Conservation (phyloP, 1,139 yeast species). For the Nakaseomyces nivariensis region DNA sequence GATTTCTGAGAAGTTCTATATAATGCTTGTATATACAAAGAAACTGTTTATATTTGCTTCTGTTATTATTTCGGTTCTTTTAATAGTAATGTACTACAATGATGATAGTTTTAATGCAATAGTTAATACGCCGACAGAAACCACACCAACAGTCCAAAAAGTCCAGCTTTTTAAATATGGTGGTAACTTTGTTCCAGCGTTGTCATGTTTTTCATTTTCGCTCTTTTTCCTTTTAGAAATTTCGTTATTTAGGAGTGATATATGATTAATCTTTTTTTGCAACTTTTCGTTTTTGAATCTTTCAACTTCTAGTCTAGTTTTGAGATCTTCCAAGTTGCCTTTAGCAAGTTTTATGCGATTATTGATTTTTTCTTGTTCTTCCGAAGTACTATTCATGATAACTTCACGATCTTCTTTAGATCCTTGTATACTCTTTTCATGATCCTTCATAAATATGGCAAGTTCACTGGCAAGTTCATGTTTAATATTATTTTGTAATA, state of each 20-base stretch:
- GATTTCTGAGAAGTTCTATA: not conserved
- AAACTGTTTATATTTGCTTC: too few relatives aligned
- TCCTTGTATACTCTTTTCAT: slow-evolving; percentile 14
- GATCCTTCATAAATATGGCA: slow-evolving; percentile 11
- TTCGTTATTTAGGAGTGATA: not conserved
- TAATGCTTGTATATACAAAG: not conserved
- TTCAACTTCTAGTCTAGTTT: slow-evolving; percentile 22
- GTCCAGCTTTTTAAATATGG: slow-evolving; percentile 2
- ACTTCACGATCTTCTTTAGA: slow-evolving; percentile 19
- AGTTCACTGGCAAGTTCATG: slow-evolving; percentile 13
- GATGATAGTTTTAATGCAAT: slow-evolving; percentile 2
- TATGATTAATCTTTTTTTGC: not conserved
- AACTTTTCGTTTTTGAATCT: slow-evolving; percentile 17
- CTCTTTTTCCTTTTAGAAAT: not conserved
- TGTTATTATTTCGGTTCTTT: not conserved
- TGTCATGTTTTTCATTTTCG: not conserved
- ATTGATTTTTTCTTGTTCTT: slow-evolving; percentile 12
- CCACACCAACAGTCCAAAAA: slow-evolving; percentile 3
- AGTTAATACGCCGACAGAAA: slow-evolving; percentile 4
- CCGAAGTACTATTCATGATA: slow-evolving; percentile 10
- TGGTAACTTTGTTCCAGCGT: not conserved
- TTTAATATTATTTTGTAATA: slow-evolving; percentile 12
- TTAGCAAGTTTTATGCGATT: slow-evolving; percentile 17
- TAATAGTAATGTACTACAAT: not conserved
- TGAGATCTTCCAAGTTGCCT: slow-evolving; percentile 21